Conservation (phyloP, 2,329 filamentous ascomycete genomes). For the Juglanconis sp. region DNA sequence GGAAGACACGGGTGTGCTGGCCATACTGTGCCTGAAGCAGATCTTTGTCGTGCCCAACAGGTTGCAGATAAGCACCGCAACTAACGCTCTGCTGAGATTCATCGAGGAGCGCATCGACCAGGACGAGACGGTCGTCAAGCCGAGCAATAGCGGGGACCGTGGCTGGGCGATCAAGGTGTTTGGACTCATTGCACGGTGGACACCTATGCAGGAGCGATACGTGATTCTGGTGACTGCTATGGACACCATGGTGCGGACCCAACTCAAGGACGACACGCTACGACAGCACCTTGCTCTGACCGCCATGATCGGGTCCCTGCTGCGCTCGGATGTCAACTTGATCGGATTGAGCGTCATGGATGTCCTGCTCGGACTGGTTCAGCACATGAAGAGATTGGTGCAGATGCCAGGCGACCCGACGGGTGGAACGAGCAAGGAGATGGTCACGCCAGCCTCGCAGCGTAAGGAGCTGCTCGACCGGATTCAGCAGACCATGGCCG, state of each 20-base stretch:
- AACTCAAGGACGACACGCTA: conserved; percentile 67
- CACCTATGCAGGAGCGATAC: conserved; percentile 91
- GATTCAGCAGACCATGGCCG: conserved; percentile 81
- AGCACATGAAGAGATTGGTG: conserved; percentile 75
- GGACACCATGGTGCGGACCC: conserved; percentile 68
- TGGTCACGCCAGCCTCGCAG: conserved; percentile 39
- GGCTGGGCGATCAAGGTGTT: conserved; percentile 84
- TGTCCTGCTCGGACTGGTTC: conserved; percentile 78
- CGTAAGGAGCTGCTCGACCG: conserved; percentile 64
- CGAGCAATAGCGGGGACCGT: conserved; percentile 43
- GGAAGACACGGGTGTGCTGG: conserved; percentile 80
- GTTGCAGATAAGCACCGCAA: conserved; percentile 75
- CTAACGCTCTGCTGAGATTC: conserved; percentile 70
- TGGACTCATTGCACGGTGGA: conserved; percentile 77
- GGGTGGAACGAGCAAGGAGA: conserved; percentile 27
- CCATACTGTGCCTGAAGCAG: conserved; percentile 80
- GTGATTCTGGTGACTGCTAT: conserved; percentile 80
- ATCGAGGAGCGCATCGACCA: conserved; percentile 59
- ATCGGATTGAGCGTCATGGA: conserved; percentile 97
- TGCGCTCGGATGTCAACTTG: conserved; percentile 86
- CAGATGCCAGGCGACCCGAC: conserved; percentile 52
- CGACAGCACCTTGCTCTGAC: conserved; percentile 72
- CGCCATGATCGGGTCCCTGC: conserved; percentile 74
- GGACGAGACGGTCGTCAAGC: conserved; percentile 51
- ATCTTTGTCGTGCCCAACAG: conserved; percentile 82